Base-by-base conservation (phyloP, 192 early-diverging fungal genomes). In the Backusella macrospora region DNA sequence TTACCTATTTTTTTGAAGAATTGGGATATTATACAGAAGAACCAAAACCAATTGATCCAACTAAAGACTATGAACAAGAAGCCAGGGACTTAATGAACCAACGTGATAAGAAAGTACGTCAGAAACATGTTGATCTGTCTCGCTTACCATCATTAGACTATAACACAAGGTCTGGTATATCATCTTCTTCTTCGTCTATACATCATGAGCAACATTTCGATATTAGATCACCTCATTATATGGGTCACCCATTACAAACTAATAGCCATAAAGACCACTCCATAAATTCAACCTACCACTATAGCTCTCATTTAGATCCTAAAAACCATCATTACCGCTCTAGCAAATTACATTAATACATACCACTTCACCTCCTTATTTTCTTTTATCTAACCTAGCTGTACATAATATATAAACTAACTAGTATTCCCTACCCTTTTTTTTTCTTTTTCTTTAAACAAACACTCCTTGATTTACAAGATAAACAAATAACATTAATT, bases 1-100 rank as follows among this genome's bases (percentile, higher is more conserved):
- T 52, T 59, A 40, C 55, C 3, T 26, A 73, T 9, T 75, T 80
- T 29, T 80, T 75, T 73, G 71, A 80, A 63, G 78, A 80, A 42
- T 43, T 80, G 3, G 78, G 78, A 12, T 71, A 73, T 21, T 26
- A 76, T 12, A 62, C 70, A 12, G 78, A 80, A 43, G 78, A 80
- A 42, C 78, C 78, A 10, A 74, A 80, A 7, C 74, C 68, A 14
- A 76, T 80, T 68, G 78, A 80, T 72, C 78, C 78, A 12, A 75
- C 18, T n/a, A 67, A 59, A 46, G 70, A 76, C 23, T 76, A 76
- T 34, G 75, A 71, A 45, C 40, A 48, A 52, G 75, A 76, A 55
- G 62, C 62, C n/a, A 63, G 29, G 26, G 63, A 45, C 1, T 18
- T 72, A 3, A 14, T 64, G 2, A 63, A 15, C 12, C 42, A 42